Evolutionary conservation across 1,139 yeast genomes (phyloP).

Genomic region (Magnusiomyces fungicola): DNA sequence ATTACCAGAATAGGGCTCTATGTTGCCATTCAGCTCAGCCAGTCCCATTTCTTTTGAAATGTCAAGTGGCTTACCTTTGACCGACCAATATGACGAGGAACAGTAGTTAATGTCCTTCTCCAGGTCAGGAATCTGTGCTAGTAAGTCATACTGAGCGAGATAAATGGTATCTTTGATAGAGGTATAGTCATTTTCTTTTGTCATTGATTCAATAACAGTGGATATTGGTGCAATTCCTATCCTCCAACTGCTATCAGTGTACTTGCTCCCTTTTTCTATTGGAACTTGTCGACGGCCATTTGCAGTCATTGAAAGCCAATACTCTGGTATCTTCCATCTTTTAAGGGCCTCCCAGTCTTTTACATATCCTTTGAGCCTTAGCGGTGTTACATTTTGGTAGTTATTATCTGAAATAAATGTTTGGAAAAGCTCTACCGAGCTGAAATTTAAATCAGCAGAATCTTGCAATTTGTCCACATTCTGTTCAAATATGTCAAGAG

Average conservation of each 20-base stretch:
- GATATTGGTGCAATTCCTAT: conserved; percentile 13
- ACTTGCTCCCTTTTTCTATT: conserved; percentile 22
- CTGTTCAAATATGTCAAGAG: too few species aligned
- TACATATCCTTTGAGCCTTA: conserved; percentile 17
- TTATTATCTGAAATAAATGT: too few species aligned
- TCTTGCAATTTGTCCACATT: too few species aligned
- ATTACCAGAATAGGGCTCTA: background rate
- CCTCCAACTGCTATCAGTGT: conserved; percentile 20
- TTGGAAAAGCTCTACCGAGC: too few species aligned
- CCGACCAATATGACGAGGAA: conserved; percentile 14
- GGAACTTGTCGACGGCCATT: conserved; percentile 24
- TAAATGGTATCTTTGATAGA: conserved; percentile 13
- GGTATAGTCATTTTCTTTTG: conserved; percentile 11
- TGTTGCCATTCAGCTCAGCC: background rate
- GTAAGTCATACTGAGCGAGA: conserved; percentile 22
- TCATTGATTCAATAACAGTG: conserved; percentile 16
- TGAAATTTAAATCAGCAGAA: too few species aligned
- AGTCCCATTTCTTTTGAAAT: background rate
- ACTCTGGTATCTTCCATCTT: conserved; percentile 20
- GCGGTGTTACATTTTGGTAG: conserved; percentile 11
- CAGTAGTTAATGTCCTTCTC: conserved; percentile 21
- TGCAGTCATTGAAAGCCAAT: conserved; percentile 17
- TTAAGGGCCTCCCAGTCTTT: conserved; percentile 23
- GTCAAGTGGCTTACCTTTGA: background rate
- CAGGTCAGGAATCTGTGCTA: conserved; percentile 19